Conservation (phyloP, 768 basidiomycete species). For the Amanita rubescens region DNA sequence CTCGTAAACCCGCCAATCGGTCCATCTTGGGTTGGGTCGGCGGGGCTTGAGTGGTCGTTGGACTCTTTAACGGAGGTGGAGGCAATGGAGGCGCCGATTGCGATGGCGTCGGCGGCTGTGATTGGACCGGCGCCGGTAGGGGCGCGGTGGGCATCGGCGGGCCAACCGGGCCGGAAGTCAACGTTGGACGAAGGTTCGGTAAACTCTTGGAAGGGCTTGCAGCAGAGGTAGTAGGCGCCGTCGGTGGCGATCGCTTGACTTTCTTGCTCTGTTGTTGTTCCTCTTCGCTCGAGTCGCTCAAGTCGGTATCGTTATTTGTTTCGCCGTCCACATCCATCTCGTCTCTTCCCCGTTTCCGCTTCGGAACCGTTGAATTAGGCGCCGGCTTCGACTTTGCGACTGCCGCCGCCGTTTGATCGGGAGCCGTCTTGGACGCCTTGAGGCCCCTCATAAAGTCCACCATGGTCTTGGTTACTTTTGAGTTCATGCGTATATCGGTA, state of each 20-base stretch:
- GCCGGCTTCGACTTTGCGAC: background rate
- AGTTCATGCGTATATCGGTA: constrained; percentile 61
- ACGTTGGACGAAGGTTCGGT: background rate
- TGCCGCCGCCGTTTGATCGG: background rate
- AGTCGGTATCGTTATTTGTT: background rate
- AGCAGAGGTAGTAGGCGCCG: background rate
- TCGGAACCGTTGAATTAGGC: background rate
- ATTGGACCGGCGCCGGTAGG: background rate
- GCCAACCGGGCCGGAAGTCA: no score
- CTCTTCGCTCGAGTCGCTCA: background rate
- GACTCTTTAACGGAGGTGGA: no score
- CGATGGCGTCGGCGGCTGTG: background rate
- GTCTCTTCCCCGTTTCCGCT: background rate
- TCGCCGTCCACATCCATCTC: background rate
- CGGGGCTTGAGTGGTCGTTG: no score
- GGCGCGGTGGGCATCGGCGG: no score
- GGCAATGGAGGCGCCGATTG: background rate
- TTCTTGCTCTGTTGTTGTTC: background rate
- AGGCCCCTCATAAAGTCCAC: constrained; percentile 39
- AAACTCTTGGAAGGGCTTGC: background rate
- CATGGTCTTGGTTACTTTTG: constrained; percentile 46
- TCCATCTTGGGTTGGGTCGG: background rate
- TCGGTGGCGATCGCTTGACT: background rate
- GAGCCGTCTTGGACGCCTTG: constrained; percentile 10
- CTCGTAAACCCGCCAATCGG: background rate